Percentiles rank a stretch among this genome's conserved stretches.
Evolutionary conservation across 176 grass and related monocot species (phyloP).

Genomic region (Bolboschoenus planiculmis): DNA sequence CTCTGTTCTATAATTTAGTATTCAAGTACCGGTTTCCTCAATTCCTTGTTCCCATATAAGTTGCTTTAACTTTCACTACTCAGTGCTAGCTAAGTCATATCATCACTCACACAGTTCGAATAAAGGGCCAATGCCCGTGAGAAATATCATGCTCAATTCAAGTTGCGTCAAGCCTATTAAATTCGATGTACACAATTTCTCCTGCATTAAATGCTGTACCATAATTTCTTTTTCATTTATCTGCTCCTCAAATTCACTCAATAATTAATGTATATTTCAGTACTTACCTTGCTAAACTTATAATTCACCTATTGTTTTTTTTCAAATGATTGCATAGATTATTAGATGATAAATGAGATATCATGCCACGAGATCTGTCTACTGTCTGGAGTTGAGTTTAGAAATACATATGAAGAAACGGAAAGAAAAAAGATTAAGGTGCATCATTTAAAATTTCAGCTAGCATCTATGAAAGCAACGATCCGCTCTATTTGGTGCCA

Average conservation of each 20-base stretch:
- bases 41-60: background rate
- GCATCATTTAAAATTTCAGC: too few species aligned
- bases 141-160: too few species aligned
- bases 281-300: background rate
- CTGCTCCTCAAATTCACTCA: background rate
- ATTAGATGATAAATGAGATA: too few species aligned
- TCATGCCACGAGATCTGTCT: too few species aligned
- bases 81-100: background rate
- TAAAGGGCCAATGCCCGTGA: slow-evolving; percentile 10
- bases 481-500: too few species aligned
- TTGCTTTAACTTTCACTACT: background rate
- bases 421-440: too few species aligned
- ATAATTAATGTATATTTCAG: background rate
- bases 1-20: background rate
- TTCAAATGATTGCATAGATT: too few species aligned
- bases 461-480: too few species aligned
- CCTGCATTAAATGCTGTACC: background rate
- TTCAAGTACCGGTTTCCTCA: background rate
- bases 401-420: too few species aligned
- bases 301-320: background rate
- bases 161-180: too few species aligned
- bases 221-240: background rate
- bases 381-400: too few species aligned
- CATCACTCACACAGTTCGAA: background rate
- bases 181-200: too few species aligned